Evolutionary conservation across 2,329 filamentous ascomycete genomes (phyloP), one percentile per base, ranked within the genome.

Genomic region (Penicillium sp.): DNA sequence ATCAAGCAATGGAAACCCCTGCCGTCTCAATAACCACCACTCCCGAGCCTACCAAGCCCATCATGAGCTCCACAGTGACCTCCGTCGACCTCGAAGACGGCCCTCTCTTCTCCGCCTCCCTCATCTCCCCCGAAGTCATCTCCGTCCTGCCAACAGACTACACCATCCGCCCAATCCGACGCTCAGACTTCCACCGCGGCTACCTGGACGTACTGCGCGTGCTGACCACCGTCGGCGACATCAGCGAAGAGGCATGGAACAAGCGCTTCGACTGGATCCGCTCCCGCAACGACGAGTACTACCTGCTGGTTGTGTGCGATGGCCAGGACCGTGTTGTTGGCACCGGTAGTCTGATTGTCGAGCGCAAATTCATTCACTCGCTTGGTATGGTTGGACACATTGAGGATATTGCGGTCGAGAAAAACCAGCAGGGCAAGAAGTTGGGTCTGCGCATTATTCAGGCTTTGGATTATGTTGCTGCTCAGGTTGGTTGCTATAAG

Each of bases 381-480:
- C 63, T 74, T 35, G 72, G 72, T 5, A 56, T 68, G 58, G 91
- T 96, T 22, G 93, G 91, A 10, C 93, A 97, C 71, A 96, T 97
- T 70, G 93, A 97, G 70, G 93, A 98, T 67, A 96, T 98, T 67
- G 90, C 91, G 14, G 90, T 98, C 29, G 84, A 87, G 55, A 89
- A 90, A 72, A 87, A 94, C 61, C 89, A 97, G 73, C 93, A 97
- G 72, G 93, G 93, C 59, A 96, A 97, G 81, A 96, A 95, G 74
- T 77, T 97, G 35, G 93, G 93, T 4, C 74, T 96, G 64, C 81
- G 89, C 57, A 85, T 97, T 57, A 97, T 97, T 62, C 88, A 97
- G 73, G 89, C 91, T 6, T 78, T 98, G 64, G 90, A 97, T 71
- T 86, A 79, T 66, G 84, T 97, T 50, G 89, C 90, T 45, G 82